Base-by-base conservation (phyloP, 2,329 filamentous ascomycete species). In the Calonectria ilicicola region DNA sequence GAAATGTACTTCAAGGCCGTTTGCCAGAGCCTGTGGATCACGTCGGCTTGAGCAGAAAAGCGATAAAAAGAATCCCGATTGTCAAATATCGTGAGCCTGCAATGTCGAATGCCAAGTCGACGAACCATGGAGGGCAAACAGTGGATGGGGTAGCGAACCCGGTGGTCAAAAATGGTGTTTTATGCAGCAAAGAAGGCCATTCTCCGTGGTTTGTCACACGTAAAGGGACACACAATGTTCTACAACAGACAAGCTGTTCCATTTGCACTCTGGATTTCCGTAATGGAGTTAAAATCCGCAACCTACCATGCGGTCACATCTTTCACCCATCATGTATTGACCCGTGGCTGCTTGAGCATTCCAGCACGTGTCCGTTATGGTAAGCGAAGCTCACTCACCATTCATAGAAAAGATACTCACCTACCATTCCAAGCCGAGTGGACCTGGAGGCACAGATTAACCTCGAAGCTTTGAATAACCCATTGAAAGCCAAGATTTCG, bases 251-350 rank as follows among this genome's bases (percentile, higher is more conserved):
- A 3, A 51, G 46, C 10, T 65, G 63, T 23, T 65, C 44, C 2
- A 65, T 65, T 12, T 65, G 63, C 32, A 51, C 44, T 2, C 27
- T 51, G 9, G 63, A 65, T 27, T 40, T 65, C n/a, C 26, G 58
- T 19, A 42, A 58, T 14, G 65, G 65, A 17, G 49, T 67, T 12
- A 58, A 32, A 42, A 51, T 67, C 17, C 65, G 49, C n/a, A 35
- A 27, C 7, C 38, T 77, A 0, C 76, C 74, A 5, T 77, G 76
- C 1, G 44, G 51, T 0, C 76, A 77, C 35, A 17, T 78, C 1
- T 77, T 76, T 5, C 76, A 77, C 17, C 76, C 76, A 9, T 19
- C 15, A 8, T 77, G 76, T 10, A 78, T 77, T 8, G 76, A 77
- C 19, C 76, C 69, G 6, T 77, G 76, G 76, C 47, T 77, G 7